phyloP scores from a whole-genome alignment of 306 rosid genomes.

The Sphenostylis stenocarpa region DNA sequence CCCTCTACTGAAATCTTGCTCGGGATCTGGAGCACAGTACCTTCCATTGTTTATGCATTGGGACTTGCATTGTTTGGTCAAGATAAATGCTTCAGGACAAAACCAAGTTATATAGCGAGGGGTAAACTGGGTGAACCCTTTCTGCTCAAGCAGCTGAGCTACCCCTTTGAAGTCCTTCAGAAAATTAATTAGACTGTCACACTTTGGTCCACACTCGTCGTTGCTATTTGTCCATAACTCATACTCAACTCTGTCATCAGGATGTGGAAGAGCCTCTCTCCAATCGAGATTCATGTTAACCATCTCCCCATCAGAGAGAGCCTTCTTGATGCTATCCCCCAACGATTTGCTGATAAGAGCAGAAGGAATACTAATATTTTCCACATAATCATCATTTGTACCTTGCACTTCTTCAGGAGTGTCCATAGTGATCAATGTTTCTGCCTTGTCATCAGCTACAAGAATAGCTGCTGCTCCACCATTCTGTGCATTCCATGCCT shows the following conservation, averaged over 20 bases:
- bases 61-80: constrained; percentile 84
- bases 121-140: constrained; percentile 82
- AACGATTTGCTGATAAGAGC: constrained; percentile 80
- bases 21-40: constrained; percentile 98
- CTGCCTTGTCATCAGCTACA: constrained; percentile 79
- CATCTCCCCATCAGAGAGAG: constrained; percentile 62
- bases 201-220: constrained; percentile 90
- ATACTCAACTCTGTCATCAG: constrained; percentile 94
- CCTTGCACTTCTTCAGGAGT: constrained; percentile 77
- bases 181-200: constrained; percentile 81
- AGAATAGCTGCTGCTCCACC: constrained; percentile 96
- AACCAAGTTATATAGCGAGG: constrained; percentile 96
- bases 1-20: constrained; percentile 86
- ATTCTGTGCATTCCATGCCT: constrained; percentile 97
- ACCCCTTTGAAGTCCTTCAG: constrained; percentile 77
- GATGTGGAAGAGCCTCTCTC: constrained; percentile 98
- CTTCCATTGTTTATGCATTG: constrained; percentile 91
- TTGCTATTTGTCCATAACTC: constrained; percentile 97
- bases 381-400: constrained; percentile 60
- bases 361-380: constrained; percentile 80
- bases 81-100: constrained; percentile 79
- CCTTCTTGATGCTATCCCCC: constrained; percentile 77
- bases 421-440: constrained; percentile 91
- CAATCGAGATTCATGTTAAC: constrained; percentile 89
- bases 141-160: constrained; percentile 86